Conservation (phyloP, 768 basidiomycete genomes). For the Collybiopsis confluens region DNA sequence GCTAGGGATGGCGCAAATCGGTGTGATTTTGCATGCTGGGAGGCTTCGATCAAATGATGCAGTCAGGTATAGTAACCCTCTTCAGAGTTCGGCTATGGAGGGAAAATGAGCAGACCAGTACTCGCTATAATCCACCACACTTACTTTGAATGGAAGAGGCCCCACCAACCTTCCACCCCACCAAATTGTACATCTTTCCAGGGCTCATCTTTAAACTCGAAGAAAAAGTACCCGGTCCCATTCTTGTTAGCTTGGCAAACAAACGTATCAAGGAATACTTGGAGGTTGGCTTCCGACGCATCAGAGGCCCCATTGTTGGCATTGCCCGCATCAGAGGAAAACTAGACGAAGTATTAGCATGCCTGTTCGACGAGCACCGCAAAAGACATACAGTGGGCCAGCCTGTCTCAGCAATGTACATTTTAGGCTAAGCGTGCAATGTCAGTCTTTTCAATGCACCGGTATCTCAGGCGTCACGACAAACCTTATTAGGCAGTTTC, state of each 20-base stretch:
- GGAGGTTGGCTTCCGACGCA: conserved; percentile 60
- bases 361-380: background rate
- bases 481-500: conserved; percentile 49
- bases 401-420: conserved; percentile 95
- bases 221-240: conserved; percentile 84
- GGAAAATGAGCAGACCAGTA: background rate
- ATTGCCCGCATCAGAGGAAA: conserved; percentile 54
- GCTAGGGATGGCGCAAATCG: too few relatives aligned
- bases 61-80: conserved; percentile 6
- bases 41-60: background rate
- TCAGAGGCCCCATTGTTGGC: conserved; percentile 64
- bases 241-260: conserved; percentile 84
- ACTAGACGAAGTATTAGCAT: conserved; percentile 25
- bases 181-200: conserved; percentile 58
- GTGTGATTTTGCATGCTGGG: too few relatives aligned
- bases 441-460: background rate
- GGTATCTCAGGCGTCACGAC: background rate
- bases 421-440: conserved; percentile 38
- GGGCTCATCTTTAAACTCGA: conserved; percentile 46
- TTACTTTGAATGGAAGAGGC: conserved; percentile 58
- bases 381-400: conserved; percentile 63
- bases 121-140: conserved; percentile 28
- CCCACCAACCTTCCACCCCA: conserved; percentile 76
- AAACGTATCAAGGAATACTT: conserved; percentile 79
- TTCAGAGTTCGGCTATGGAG: conserved; percentile 10